Evolutionary conservation across 257 asterid species (phyloP).

Genomic region (Primulina tabacum): DNA sequence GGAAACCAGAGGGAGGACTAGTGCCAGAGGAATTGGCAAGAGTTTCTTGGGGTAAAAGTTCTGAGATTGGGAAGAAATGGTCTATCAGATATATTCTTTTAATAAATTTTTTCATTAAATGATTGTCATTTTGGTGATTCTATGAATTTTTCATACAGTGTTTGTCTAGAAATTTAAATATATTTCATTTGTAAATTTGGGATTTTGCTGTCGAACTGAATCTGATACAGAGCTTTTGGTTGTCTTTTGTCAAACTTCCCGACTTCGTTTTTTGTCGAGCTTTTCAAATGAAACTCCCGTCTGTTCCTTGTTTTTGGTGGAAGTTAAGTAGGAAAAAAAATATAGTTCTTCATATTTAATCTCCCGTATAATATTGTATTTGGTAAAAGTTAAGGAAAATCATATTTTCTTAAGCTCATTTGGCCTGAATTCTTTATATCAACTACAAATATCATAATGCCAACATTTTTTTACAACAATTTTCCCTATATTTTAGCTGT

Average conservation of each 20-base stretch:
- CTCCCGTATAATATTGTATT: no score
- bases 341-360: no score
- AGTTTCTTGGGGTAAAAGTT: conserved; percentile 48
- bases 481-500: no score
- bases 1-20: conserved; percentile 32
- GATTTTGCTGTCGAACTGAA: background rate
- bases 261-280: background rate
- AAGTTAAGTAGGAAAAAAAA: background rate
- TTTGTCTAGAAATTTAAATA: no score
- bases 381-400: no score
- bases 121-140: background rate
- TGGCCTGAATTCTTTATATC: no score
- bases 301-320: background rate
- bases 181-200: background rate
- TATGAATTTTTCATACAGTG: background rate
- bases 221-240: background rate
- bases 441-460: no score
- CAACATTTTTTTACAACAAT: no score
- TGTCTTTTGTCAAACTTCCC: background rate
- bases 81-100: no score
- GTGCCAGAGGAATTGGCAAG: conserved; percentile 33
- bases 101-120: background rate
- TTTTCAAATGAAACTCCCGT: background rate
- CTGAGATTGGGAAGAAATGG: conserved; percentile 22
- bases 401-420: no score